phyloP scores from a whole-genome alignment of 2,329 filamentous ascomycete species.

The Aspergillus calidoustus region DNA sequence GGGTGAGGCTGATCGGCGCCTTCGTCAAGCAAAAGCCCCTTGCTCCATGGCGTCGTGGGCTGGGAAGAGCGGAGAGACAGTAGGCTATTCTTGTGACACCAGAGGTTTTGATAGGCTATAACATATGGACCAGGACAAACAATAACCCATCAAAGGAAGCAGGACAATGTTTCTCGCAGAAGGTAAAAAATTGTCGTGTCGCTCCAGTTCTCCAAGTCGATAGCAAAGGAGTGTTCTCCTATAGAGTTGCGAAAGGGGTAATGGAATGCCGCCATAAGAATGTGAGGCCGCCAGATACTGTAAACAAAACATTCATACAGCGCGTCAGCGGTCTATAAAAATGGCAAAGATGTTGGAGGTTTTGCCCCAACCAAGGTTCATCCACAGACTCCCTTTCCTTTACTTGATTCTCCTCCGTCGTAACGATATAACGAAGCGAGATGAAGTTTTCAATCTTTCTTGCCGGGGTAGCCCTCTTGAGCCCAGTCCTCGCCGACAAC shows the following conservation, averaged over 20 bases:
- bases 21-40: neutral
- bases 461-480: neutral
- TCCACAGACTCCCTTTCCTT: neutral
- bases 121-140: neutral
- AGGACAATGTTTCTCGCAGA: neutral
- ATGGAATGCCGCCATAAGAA: neutral
- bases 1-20: neutral
- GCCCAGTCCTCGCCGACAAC: neutral
- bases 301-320: neutral
- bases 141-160: neutral
- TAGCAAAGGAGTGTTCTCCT: neutral
- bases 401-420: neutral
- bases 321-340: neutral
- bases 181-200: neutral
- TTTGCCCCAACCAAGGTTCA: neutral
- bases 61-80: neutral
- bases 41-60: neutral
- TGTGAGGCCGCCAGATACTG: neutral
- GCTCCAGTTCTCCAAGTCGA: neutral
- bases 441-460: neutral
- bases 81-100: neutral
- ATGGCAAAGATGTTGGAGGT: neutral
- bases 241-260: neutral
- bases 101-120: neutral
- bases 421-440: neutral